phyloP scores from a whole-genome alignment of 805 yeast genomes.

The Ogataea wickerhamii region DNA sequence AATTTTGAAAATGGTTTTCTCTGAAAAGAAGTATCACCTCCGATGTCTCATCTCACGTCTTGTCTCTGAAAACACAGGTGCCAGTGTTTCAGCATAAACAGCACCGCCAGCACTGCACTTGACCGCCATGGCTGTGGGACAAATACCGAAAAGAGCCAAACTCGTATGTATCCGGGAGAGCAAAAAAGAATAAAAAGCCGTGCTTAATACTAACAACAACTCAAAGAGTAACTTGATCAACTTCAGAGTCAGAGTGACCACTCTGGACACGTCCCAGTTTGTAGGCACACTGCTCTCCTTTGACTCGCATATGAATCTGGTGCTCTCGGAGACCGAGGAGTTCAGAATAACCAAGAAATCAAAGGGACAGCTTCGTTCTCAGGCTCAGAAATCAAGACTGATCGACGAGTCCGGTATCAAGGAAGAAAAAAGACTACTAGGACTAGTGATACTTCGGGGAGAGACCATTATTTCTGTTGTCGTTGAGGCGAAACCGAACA shows the following conservation, averaged over 20 bases:
- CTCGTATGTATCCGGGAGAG: constrained; percentile 31
- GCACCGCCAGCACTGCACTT: too few relatives aligned
- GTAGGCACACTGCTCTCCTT: constrained; percentile 82
- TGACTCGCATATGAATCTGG: constrained; percentile 86
- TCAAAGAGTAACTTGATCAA: constrained; percentile 60
- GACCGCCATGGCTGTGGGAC: constrained; percentile 29
- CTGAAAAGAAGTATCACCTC: too few relatives aligned
- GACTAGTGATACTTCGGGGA: constrained; percentile 82
- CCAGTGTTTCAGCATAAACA: too few relatives aligned
- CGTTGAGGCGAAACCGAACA: constrained; percentile 60
- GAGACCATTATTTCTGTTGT: constrained; percentile 74
- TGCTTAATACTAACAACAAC: constrained; percentile 15
- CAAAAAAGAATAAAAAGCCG: too few relatives aligned
- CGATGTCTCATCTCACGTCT: too few relatives aligned
- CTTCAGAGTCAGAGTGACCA: constrained; percentile 66
- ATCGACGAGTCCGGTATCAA: constrained; percentile 37
- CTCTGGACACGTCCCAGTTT: constrained; percentile 74
- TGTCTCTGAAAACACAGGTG: too few relatives aligned
- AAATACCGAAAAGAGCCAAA: constrained; percentile 42
- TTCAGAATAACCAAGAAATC: constrained; percentile 69
- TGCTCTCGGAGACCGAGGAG: constrained; percentile 81
- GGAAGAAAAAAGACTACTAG: constrained; percentile 73
- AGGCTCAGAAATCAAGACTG: constrained; percentile 10
- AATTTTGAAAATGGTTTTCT: too few relatives aligned
- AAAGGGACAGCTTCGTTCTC: constrained; percentile 16